phyloP scores from a whole-genome alignment of 2,329 filamentous ascomycete species.

The Xylariaceae sp. region DNA sequence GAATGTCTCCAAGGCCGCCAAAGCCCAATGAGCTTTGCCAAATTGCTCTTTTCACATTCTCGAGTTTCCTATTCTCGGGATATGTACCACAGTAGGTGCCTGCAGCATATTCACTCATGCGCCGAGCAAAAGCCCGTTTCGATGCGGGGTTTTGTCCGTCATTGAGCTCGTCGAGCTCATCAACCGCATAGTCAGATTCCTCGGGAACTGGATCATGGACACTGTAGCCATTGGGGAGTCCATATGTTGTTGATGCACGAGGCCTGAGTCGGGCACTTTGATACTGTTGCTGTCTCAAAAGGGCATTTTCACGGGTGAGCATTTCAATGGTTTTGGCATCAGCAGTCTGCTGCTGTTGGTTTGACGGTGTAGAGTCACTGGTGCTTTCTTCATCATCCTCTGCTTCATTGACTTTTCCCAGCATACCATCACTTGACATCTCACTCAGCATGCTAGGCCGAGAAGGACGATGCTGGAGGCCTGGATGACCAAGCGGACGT shows the following conservation, averaged over 20 bases:
- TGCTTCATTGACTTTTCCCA: slow-evolving; percentile 68
- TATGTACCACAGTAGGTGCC: slow-evolving; percentile 47
- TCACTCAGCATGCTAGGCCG: slow-evolving; percentile 74
- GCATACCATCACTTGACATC: slow-evolving; percentile 62
- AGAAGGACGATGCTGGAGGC: slow-evolving; percentile 77
- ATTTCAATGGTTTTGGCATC: slow-evolving; percentile 64
- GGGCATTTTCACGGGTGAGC: slow-evolving; percentile 60
- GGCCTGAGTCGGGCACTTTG: slow-evolving; percentile 54
- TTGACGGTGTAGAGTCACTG: slow-evolving; percentile 54
- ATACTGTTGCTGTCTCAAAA: slow-evolving; percentile 56
- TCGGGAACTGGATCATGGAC: slow-evolving; percentile 60
- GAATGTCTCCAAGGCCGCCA: slow-evolving; percentile 57
- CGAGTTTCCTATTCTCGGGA: slow-evolving; percentile 61
- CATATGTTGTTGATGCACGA: slow-evolving; percentile 57
- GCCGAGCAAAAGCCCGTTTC: slow-evolving; percentile 46
- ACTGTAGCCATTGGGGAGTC: slow-evolving; percentile 55
- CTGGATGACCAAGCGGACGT: slow-evolving; percentile 57
- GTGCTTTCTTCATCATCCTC: slow-evolving; percentile 62
- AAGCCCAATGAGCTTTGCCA: slow-evolving; percentile 74
- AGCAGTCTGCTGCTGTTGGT: slow-evolving; percentile 49
- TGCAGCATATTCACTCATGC: slow-evolving; percentile 57
- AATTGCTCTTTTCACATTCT: slow-evolving; percentile 64
- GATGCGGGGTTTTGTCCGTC: slow-evolving; percentile 49
- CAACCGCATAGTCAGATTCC: slow-evolving; percentile 70
- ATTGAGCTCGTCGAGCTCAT: slow-evolving; percentile 64